Percentiles rank a stretch among this genome's conserved stretches.
Evolutionary conservation across 1,284 basidiomycete species (phyloP).

Genomic region (Cryptococcus floricola): DNA sequence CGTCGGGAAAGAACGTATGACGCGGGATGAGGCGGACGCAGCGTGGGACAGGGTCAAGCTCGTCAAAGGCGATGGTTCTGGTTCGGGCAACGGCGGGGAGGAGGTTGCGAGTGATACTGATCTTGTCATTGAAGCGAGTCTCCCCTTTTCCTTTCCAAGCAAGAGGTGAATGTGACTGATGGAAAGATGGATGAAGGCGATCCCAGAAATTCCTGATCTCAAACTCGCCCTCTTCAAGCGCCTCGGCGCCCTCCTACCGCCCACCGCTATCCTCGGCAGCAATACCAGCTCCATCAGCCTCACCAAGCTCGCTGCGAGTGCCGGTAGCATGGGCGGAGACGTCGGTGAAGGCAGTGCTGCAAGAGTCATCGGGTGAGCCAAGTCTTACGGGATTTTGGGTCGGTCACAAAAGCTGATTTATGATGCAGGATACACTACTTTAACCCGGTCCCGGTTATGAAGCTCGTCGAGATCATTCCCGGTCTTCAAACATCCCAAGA

Average conservation of each 20-base stretch:
- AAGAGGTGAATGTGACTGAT: neutral
- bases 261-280: constrained; percentile 76
- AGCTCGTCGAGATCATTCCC: constrained; percentile 87
- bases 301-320: constrained; percentile 83
- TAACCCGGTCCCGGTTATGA: constrained; percentile 94
- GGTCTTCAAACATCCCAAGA: constrained; percentile 82
- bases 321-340: constrained; percentile 58
- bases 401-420: constrained; percentile 1
- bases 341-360: constrained; percentile 58
- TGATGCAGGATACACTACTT: constrained; percentile 75
- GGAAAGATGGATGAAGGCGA: constrained; percentile 65
- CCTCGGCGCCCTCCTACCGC: constrained; percentile 65
- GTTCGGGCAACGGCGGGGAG: constrained; percentile 33
- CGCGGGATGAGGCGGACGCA: constrained; percentile 64
- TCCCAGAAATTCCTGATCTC: constrained; percentile 75
- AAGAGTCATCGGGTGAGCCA: constrained; percentile 52
- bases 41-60: constrained; percentile 63
- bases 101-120: constrained; percentile 65
- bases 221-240: constrained; percentile 75
- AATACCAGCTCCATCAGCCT: constrained; percentile 95
- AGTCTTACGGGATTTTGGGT: neutral
- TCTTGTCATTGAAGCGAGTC: constrained; percentile 78
- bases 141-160: neutral
- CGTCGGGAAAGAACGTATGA: constrained; percentile 74
- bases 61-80: constrained; percentile 49